These are phyloP conservation scores for Trametes polyzona DNA, from an alignment of 1,284 basidiomycete genomes.

Conservation along the genomic window DNA sequence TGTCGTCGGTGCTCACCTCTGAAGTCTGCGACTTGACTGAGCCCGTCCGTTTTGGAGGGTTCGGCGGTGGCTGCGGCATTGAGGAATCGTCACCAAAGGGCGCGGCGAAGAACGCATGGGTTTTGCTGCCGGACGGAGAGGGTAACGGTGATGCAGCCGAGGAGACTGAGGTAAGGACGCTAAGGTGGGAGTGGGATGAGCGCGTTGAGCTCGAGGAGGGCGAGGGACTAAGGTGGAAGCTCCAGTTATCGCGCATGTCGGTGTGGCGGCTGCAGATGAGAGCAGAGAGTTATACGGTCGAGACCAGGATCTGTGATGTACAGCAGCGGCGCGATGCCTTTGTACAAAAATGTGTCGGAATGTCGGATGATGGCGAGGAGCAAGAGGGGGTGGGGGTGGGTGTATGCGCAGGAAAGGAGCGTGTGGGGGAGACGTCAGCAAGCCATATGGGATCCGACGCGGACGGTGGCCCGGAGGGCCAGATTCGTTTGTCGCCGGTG, in stretches of 20 bases:
- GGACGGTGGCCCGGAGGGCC: neutral
- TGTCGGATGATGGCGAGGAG: neutral
- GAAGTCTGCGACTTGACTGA: conserved; percentile 26
- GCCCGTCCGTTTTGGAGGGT: conserved; percentile 26
- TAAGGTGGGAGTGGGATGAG: conserved; percentile 36
- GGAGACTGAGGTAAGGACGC: conserved; percentile 32
- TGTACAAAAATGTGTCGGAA: neutral
- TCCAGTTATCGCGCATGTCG: conserved; percentile 35
- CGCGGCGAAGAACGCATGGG: conserved; percentile 37
- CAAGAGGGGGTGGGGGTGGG: neutral
- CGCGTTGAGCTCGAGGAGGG: conserved; percentile 31
- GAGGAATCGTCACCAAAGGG: conserved; percentile 31
- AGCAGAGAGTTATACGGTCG: neutral
- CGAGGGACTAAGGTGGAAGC: conserved; percentile 30
- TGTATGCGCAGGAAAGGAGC: neutral
- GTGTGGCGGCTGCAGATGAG: neutral
- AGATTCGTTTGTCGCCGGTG: neutral
- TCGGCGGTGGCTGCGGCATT: conserved; percentile 32
- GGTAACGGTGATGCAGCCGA: conserved; percentile 33
- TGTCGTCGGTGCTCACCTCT: conserved; percentile 27
- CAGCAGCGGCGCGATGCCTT: neutral
- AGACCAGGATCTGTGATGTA: neutral
- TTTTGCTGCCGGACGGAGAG: conserved; percentile 35
- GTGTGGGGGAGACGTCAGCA: neutral
- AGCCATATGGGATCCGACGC: neutral